phyloP scores from a whole-genome alignment of 176 grass and related monocot genomes.

The Bromus sterilis region DNA sequence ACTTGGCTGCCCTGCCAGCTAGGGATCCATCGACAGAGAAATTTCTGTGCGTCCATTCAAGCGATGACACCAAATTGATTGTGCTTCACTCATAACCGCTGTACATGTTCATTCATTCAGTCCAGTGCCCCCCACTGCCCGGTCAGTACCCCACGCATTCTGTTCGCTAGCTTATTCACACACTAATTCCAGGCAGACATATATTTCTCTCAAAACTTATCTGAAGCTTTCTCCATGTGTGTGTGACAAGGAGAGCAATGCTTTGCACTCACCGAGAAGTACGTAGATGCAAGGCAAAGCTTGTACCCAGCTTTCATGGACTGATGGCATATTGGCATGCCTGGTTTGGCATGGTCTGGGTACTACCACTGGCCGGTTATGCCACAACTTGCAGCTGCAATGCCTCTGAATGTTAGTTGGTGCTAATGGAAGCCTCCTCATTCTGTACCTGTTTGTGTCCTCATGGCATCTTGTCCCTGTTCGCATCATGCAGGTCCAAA shows the following conservation, averaged over 20 bases:
- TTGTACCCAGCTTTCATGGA: not conserved
- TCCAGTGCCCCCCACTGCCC: not conserved
- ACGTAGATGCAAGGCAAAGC: not conserved
- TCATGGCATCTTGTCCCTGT: slow-evolving; percentile 30
- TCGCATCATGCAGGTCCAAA: slow-evolving; percentile 39
- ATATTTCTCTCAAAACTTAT: not conserved
- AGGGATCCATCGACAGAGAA: slow-evolving; percentile 17
- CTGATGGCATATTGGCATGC: not conserved
- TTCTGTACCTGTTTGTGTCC: not conserved
- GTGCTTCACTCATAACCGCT: not conserved
- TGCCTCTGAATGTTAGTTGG: slow-evolving; percentile 26
- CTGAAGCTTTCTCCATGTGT: not conserved
- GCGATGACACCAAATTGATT: slow-evolving; percentile 23
- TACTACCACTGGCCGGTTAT: not conserved
- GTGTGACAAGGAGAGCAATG: not conserved
- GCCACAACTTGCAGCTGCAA: slow-evolving; percentile 14
- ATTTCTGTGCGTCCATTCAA: slow-evolving; percentile 28
- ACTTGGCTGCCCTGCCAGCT: slow-evolving; percentile 16
- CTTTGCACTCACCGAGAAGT: too few species aligned
- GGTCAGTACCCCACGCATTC: not conserved
- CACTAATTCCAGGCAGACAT: not conserved
- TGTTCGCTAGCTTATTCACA: not conserved
- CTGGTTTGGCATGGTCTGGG: slow-evolving; percentile 23
- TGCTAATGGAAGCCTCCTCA: not conserved
- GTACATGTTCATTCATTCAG: not conserved